Evolutionary conservation across 805 yeast species (phyloP).

Genomic region (Myxozyma mucilagina): DNA sequence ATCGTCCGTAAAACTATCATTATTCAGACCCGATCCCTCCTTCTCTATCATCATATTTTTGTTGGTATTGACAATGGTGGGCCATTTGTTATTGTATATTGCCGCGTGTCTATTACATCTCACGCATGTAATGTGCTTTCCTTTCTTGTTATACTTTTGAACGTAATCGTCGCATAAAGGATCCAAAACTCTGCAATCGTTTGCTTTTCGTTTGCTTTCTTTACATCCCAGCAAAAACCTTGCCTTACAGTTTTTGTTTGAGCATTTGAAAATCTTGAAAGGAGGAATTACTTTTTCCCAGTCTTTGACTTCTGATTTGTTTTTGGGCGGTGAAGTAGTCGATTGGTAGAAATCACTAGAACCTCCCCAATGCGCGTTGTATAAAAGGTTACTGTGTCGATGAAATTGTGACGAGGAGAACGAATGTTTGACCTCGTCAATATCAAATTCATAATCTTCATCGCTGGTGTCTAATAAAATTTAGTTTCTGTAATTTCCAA

Average conservation of each 20-base stretch:
- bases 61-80: constrained; percentile 18
- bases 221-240: constrained; percentile 10
- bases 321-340: neutral
- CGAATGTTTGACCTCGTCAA: neutral
- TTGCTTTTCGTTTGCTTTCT: neutral
- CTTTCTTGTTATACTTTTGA: neutral
- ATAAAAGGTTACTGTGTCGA: neutral
- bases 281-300: constrained; percentile 5
- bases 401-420: constrained; percentile 1
- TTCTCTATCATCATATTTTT: neutral
- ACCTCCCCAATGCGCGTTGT: constrained; percentile 25
- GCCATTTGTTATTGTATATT: constrained; percentile 38
- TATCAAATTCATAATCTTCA: neutral
- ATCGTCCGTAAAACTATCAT: neutral
- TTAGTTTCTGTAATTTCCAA: neutral
- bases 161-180: constrained; percentile 10
- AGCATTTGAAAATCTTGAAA: constrained; percentile 9
- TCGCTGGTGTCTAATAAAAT: neutral
- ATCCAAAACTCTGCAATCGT: neutral
- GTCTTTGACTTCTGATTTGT: neutral
- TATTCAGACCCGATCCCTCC: neutral
- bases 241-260: constrained; percentile 8
- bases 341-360: neutral
- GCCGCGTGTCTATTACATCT: constrained; percentile 40
- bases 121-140: constrained; percentile 31